A percentile compares a stretch with the other conserved stretches of the same genome.
These are phyloP conservation scores for Thalassiosira livingstoniorum DNA, from an alignment of 352 stramenopile species.

Conservation along the genomic window DNA sequence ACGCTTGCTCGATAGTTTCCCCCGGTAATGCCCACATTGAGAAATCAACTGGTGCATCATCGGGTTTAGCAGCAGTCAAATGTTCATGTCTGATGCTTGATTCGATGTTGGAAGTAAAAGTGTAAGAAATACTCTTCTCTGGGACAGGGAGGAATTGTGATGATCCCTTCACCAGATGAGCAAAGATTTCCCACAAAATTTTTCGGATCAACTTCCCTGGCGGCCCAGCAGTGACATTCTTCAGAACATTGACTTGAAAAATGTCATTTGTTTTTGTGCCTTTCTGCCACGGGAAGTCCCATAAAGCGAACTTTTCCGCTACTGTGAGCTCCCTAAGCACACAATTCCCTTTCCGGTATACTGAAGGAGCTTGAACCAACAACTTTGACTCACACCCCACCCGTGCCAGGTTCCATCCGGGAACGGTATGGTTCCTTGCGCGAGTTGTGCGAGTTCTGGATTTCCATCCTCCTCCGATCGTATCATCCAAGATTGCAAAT, in stretches of 20 bases:
- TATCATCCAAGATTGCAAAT: background rate
- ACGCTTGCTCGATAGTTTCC: background rate
- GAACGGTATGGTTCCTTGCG: background rate
- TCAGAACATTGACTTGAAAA: background rate
- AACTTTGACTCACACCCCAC: background rate
- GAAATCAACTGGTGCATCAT: background rate
- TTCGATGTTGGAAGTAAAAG: background rate
- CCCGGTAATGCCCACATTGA: background rate
- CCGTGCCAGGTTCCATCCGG: background rate
- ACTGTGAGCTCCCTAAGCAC: background rate
- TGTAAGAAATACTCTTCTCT: background rate
- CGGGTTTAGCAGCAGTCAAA: background rate
- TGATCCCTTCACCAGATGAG: background rate
- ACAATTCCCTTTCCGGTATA: background rate
- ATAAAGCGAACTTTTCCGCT: background rate
- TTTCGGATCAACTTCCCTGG: background rate
- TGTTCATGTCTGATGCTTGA: background rate
- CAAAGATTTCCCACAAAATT: background rate
- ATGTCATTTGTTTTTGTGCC: background rate
- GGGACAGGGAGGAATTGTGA: background rate
- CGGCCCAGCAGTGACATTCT: background rate
- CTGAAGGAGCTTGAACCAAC: background rate
- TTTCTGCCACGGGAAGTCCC: background rate
- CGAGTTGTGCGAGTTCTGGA: background rate
- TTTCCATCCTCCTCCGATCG: background rate